These are phyloP conservation scores for Protomyces pachydermus DNA, from an alignment of 1,139 yeast genomes.

Conservation along the genomic window DNA sequence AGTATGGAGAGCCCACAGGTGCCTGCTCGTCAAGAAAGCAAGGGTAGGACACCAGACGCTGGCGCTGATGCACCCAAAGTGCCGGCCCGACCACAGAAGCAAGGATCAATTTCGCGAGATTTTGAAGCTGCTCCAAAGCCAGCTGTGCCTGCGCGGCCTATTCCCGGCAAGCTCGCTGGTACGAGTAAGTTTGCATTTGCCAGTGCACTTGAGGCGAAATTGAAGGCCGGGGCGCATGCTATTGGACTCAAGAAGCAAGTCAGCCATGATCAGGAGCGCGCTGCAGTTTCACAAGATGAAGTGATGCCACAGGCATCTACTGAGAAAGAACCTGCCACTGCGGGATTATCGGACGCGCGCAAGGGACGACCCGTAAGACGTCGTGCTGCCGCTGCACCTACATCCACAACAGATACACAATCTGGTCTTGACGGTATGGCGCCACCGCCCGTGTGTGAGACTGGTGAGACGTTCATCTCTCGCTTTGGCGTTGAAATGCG, in stretches of 20 bases:
- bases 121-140: constrained; percentile 1
- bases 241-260: constrained; percentile 4
- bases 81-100: constrained; percentile 6
- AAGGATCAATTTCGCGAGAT: not conserved
- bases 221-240: constrained; percentile 13
- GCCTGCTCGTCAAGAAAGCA: not conserved
- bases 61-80: not conserved
- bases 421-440: not conserved
- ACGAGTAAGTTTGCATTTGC: constrained; percentile 19
- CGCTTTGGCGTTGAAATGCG: constrained; percentile 25
- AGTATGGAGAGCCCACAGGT: not conserved
- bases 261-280: not conserved
- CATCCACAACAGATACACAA: not conserved
- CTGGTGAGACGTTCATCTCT: constrained; percentile 15
- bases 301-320: not conserved
- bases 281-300: not conserved
- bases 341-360: constrained; percentile 11
- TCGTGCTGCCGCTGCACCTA: constrained; percentile 6
- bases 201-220: constrained; percentile 19
- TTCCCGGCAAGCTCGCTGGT: constrained; percentile 10
- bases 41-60: not conserved
- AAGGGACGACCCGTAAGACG: constrained; percentile 22
- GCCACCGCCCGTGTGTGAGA: constrained; percentile 19
- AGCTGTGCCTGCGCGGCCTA: constrained; percentile 12
- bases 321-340: not conserved